phyloP scores from a whole-genome alignment of 139 green algal genomes.

The Desmodesmus armatus region DNA sequence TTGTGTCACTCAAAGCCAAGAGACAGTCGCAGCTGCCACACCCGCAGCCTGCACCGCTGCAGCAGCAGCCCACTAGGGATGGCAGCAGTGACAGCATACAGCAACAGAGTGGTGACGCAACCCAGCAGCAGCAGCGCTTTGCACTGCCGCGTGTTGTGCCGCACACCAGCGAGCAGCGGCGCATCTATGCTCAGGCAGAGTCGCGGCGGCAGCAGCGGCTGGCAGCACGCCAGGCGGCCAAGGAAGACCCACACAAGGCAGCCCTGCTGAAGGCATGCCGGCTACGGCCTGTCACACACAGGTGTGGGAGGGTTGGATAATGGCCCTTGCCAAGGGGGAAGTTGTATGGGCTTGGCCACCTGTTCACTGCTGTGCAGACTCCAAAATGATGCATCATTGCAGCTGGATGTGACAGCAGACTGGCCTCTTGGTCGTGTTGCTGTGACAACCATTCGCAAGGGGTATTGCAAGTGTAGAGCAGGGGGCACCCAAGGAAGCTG shows the following conservation, averaged over 20 bases:
- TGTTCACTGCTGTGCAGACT: no score
- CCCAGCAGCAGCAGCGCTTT: neutral
- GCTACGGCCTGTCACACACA: constrained; percentile 80
- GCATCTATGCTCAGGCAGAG: constrained; percentile 65
- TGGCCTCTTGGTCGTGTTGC: no score
- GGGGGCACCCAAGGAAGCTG: no score
- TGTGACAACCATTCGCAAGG: no score
- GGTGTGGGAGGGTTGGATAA: constrained; percentile 7
- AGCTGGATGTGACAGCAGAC: no score
- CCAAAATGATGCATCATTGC: no score
- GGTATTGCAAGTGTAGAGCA: no score
- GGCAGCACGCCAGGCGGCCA: constrained; percentile 40
- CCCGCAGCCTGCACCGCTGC: constrained; percentile 1
- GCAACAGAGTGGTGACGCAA: constrained; percentile 2
- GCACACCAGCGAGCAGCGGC: constrained; percentile 37
- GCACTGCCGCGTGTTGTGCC: constrained; percentile 62
- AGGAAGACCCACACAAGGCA: constrained; percentile 4
- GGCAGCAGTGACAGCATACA: neutral
- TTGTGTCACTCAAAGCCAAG: constrained; percentile 68
- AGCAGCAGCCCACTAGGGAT: no score
- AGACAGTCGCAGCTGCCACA: neutral
- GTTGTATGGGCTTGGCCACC: no score
- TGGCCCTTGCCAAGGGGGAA: no score
- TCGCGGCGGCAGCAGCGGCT: constrained; percentile 61
- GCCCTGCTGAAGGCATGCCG: constrained; percentile 30